Percentiles rank a stretch among this genome's conserved stretches.
phyloP scores from a whole-genome alignment of 2,329 filamentous ascomycete genomes.

The Alternaria tenuissima region DNA sequence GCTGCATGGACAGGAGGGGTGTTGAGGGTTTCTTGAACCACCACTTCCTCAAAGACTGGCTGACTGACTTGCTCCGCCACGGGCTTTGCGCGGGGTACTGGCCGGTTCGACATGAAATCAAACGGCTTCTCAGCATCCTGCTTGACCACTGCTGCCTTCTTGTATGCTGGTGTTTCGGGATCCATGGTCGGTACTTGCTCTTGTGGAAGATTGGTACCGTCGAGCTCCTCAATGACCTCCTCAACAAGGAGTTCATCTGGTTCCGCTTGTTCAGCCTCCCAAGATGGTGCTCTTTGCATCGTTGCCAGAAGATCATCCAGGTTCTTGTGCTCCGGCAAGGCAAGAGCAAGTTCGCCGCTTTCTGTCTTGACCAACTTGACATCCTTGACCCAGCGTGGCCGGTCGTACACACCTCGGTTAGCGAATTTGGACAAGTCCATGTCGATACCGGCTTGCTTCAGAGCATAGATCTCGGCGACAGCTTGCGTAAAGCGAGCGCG shows the following conservation, averaged over 20 bases:
- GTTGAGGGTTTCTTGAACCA: conserved; percentile 8
- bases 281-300: conserved; percentile 34
- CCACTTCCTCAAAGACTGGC: conserved; percentile 33
- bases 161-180: conserved; percentile 35
- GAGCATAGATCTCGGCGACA: conserved; percentile 63
- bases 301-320: conserved; percentile 32
- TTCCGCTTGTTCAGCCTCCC: conserved; percentile 18
- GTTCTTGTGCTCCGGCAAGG: conserved; percentile 30
- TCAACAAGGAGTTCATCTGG: conserved; percentile 32
- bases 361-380: conserved; percentile 35
- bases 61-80: conserved; percentile 49
- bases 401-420: conserved; percentile 40
- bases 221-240: conserved; percentile 26
- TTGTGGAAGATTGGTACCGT: conserved; percentile 15
- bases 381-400: conserved; percentile 39
- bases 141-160: conserved; percentile 39
- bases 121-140: conserved; percentile 40
- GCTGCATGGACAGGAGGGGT: not conserved
- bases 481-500: conserved; percentile 61
- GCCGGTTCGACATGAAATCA: conserved; percentile 50
- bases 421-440: conserved; percentile 37
- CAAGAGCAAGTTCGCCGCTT: conserved; percentile 32
- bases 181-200: conserved; percentile 35
- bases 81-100: conserved; percentile 40
- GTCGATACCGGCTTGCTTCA: conserved; percentile 45